Base-by-base conservation (phyloP, 345 rosid species). In the Eucalyptus dawsonii region DNA sequence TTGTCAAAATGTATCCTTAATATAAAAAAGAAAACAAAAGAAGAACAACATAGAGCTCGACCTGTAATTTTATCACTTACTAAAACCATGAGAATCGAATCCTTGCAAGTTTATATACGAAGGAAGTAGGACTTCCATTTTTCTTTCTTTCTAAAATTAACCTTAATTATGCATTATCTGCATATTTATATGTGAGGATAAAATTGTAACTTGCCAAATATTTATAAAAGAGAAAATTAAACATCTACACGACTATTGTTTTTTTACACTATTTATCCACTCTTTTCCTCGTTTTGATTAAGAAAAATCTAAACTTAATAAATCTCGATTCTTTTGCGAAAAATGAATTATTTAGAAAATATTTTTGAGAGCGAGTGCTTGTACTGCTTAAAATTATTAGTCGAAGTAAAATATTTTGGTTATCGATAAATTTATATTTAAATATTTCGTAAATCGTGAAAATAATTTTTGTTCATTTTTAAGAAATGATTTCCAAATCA, bases 301-400 rank as follows among this genome's bases (percentile, higher is more conserved):
- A 11, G 13, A 76, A 76, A 76, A 76, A 21, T 37, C 9, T 37
- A 19, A 22, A 11, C 15, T 40, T 21, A 40, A 4, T 40, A 40
- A 76, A 11, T 14, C 21, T 4, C 2, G 2, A 40, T 6, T 4
- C 0, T 11, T 11, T 11, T 0, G 5, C 0, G 0, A 12, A 40
- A 76, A 76, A 76, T 21, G 0, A 40, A 37, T 37, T 0, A 76
- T 76, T 76, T 17, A 3, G 6, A 69, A 69, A 34, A 34, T 34
- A 15, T 69, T 31, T 34, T 5, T 17, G 3, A 6, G 22, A 19
- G 34, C 6, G 1, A 72, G 22, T 13, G 3, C 1, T 76, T 40
- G 5, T 21, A 11, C 3, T 1, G 1, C 47, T 37, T 21, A 76
- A 37, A 40, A 76, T 40, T 3, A 76, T 12, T 40, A 40, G 5